phyloP scores from a whole-genome alignment of 805 yeast species.

The Diddensiella caesifluorescens region DNA sequence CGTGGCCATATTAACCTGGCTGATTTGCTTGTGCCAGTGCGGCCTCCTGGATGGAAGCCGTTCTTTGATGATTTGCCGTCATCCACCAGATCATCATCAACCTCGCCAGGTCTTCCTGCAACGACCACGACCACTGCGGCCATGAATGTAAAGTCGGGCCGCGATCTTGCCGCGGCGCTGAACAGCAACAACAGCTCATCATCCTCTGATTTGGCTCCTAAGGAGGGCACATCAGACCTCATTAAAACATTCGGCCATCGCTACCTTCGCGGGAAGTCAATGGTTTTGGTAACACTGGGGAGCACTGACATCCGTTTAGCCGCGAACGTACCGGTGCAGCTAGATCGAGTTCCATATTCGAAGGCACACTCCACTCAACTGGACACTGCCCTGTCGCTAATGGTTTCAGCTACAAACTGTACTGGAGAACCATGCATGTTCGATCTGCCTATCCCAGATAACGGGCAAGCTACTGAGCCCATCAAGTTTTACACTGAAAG shows the following conservation, averaged over 20 bases:
- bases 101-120: constrained; percentile 1
- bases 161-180: constrained; percentile 3
- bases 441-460: constrained; percentile 82
- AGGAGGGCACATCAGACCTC: constrained; percentile 40
- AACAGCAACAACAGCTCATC: not conserved
- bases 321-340: constrained; percentile 54
- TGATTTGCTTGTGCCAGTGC: constrained; percentile 40
- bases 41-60: constrained; percentile 11
- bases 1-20: constrained; percentile 80
- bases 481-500: constrained; percentile 59
- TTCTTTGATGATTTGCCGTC: not conserved
- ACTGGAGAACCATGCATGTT: constrained; percentile 52
- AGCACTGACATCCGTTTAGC: constrained; percentile 69
- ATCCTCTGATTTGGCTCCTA: not conserved
- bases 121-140: not conserved
- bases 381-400: constrained; percentile 80
- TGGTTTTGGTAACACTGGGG: constrained; percentile 80
- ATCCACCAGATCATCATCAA: not conserved
- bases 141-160: constrained; percentile 8
- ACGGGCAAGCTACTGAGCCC: constrained; percentile 54
- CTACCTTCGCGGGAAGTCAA: constrained; percentile 55
- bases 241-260: constrained; percentile 84
- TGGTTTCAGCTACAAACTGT: constrained; percentile 44
- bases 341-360: constrained; percentile 69
- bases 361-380: constrained; percentile 76